phyloP scores from a whole-genome alignment of 73 alveolate genomes.

The Tetrahymena borealis region DNA sequence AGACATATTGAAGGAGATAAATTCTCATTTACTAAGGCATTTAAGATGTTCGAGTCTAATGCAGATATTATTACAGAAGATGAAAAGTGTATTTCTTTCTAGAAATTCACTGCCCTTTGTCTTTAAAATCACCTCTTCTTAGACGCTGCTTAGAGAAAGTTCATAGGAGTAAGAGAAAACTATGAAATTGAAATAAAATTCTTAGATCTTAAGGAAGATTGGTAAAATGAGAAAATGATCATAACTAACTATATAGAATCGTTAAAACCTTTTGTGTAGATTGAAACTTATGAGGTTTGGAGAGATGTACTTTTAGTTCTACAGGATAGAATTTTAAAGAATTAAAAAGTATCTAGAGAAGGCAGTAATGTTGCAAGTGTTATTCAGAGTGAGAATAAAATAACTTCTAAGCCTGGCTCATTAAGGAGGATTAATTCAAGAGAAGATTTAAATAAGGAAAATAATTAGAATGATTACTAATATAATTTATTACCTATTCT shows the following conservation, averaged over 20 bases:
- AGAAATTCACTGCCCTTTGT: constrained; percentile 33
- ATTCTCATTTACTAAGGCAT: constrained; percentile 10
- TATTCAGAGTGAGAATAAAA: neutral
- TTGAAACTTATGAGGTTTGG: neutral
- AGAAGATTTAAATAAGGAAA: neutral
- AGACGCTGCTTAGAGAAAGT: constrained; percentile 11
- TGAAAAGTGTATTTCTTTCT: constrained; percentile 33
- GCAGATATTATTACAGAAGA: constrained; percentile 33
- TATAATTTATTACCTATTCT: neutral
- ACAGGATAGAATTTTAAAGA: neutral
- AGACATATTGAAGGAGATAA: constrained; percentile 41
- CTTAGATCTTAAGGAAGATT: neutral
- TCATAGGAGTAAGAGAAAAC: constrained; percentile 18
- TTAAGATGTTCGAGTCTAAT: constrained; percentile 23
- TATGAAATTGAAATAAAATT: neutral
- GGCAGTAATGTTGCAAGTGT: neutral
- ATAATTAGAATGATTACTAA: neutral
- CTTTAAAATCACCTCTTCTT: constrained; percentile 24
- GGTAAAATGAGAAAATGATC: neutral
- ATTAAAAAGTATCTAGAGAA: neutral
- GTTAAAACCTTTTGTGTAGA: neutral
- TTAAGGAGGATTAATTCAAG: neutral
- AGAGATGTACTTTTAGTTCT: neutral
- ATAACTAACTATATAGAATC: neutral
- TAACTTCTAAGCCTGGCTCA: neutral